Evolutionary conservation across 1,284 basidiomycete species (phyloP).

Genomic region (Thelephora terrestris): DNA sequence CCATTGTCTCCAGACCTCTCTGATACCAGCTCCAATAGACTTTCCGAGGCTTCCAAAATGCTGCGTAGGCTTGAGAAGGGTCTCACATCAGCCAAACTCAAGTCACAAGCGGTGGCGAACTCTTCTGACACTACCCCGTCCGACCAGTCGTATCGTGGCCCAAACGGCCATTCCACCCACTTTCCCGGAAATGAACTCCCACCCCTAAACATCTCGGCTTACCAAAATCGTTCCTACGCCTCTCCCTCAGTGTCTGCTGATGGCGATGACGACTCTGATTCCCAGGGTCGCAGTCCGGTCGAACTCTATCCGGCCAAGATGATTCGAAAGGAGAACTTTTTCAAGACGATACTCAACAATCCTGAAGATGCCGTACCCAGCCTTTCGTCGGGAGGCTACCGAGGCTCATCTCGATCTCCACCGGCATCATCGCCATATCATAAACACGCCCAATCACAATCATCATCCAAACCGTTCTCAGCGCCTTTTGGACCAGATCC

Average conservation of each 20-base stretch:
- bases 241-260: slow-evolving; percentile 27
- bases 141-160: slow-evolving; percentile 18
- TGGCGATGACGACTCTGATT: slow-evolving; percentile 55
- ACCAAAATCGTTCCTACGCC: slow-evolving; percentile 25
- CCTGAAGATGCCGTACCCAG: slow-evolving; percentile 37
- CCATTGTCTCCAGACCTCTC: slow-evolving; percentile 4
- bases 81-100: slow-evolving; percentile 64
- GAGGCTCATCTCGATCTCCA: slow-evolving; percentile 9
- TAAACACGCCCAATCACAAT: slow-evolving; percentile 9
- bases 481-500: slow-evolving; percentile 35
- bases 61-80: slow-evolving; percentile 75
- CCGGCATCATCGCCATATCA: slow-evolving; percentile 18
- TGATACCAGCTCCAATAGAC: slow-evolving; percentile 29
- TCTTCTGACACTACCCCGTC: slow-evolving; percentile 24
- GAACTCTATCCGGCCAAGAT: slow-evolving; percentile 62
- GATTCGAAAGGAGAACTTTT: slow-evolving; percentile 66
- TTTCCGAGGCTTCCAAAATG: slow-evolving; percentile 81
- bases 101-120: slow-evolving; percentile 34
- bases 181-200: slow-evolving; percentile 37
- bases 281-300: slow-evolving; percentile 44
- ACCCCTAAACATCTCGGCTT: slow-evolving; percentile 30
- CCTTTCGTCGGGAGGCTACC: neutral
- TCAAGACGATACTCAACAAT: slow-evolving; percentile 67
- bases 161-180: slow-evolving; percentile 25
- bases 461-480: slow-evolving; percentile 24